These are phyloP conservation scores for Vaccinium macrocarpon DNA, from an alignment of 148 eudicot species.

Conservation along the genomic window DNA sequence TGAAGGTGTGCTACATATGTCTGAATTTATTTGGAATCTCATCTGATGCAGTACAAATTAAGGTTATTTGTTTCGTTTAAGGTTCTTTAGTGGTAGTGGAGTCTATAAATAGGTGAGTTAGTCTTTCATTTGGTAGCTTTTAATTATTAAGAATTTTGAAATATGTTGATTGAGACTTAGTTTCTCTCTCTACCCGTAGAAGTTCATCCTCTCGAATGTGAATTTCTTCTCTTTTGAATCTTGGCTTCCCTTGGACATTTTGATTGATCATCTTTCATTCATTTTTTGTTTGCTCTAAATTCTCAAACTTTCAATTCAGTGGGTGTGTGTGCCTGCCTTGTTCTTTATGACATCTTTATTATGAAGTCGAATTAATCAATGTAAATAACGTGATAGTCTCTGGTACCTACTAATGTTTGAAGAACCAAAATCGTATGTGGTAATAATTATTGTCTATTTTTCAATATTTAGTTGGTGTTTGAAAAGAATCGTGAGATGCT, in stretches of 20 bases:
- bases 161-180: too few species aligned
- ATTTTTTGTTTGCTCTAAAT: conserved; percentile 6
- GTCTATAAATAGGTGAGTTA: too few species aligned
- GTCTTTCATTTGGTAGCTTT: too few species aligned
- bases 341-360: not conserved
- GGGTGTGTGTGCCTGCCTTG: not conserved
- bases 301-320: not conserved
- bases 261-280: conserved; percentile 4
- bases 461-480: not conserved
- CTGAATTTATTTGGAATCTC: not conserved
- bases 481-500: not conserved
- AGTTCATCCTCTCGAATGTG: too few species aligned
- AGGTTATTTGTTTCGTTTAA: too few species aligned
- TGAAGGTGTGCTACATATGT: conserved; percentile 53
- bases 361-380: not conserved
- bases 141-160: too few species aligned
- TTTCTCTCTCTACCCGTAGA: too few species aligned
- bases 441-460: not conserved
- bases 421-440: not conserved
- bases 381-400: not conserved
- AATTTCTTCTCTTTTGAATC: too few species aligned
- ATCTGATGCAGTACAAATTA: too few species aligned
- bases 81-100: too few species aligned
- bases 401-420: not conserved
- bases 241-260: too few species aligned